Conservation (phyloP, 768 basidiomycete species). For the Tephrocybe sp. region DNA sequence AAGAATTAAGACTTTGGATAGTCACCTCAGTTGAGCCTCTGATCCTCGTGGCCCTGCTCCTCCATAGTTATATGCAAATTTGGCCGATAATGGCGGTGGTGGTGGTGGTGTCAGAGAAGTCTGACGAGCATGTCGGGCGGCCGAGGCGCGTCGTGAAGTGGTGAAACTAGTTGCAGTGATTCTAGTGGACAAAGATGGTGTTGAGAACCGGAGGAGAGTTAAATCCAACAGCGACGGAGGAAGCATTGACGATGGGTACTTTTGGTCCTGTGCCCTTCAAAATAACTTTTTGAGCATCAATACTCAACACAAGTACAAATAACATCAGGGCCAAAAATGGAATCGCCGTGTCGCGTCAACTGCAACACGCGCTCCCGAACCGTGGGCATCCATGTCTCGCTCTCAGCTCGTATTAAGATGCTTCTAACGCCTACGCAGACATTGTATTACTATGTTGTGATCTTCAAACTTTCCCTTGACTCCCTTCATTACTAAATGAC, state of each 20-base stretch:
- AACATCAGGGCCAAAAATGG: too few species aligned
- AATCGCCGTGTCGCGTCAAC: too few species aligned
- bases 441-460: too few species aligned
- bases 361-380: too few species aligned
- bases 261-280: not conserved
- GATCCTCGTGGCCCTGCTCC: not conserved
- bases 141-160: conserved; percentile 10
- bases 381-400: too few species aligned
- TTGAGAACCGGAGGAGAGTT: conserved; percentile 22
- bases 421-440: too few species aligned
- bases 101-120: conserved; percentile 16
- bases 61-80: conserved; percentile 3
- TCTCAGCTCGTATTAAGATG: too few species aligned
- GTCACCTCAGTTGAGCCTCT: conserved; percentile 2
- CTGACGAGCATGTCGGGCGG: conserved; percentile 19
- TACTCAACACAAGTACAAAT: not conserved
- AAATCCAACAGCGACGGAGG: conserved; percentile 28
- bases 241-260: conserved; percentile 21
- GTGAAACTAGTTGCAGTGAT: not conserved
- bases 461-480: too few species aligned
- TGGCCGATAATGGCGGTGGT: not conserved
- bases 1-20: not conserved
- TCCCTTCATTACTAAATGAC: too few species aligned
- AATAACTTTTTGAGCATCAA: not conserved
- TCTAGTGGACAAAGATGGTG: conserved; percentile 2